Evolutionary conservation across 2,329 filamentous ascomycete genomes (phyloP).

Genomic region (Penicillium sp.): DNA sequence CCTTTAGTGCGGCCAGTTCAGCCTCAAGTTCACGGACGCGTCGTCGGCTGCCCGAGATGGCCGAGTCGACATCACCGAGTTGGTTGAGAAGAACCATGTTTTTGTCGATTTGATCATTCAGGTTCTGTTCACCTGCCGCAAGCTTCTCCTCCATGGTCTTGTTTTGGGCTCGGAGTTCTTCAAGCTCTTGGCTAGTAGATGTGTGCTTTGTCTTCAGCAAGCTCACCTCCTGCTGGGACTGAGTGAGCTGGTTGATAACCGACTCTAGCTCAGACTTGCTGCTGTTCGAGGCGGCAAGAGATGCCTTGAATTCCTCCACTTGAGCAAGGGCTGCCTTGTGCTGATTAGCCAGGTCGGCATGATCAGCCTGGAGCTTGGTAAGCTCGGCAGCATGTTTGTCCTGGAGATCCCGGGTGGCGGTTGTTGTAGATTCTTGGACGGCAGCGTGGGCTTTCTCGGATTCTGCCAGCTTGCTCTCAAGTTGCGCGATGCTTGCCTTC

Average conservation of each 20-base stretch:
- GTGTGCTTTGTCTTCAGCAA: slow-evolving; percentile 33
- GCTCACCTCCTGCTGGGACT: slow-evolving; percentile 34
- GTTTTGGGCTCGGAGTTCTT: slow-evolving; percentile 30
- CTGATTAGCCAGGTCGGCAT: slow-evolving; percentile 46
- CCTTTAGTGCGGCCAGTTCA: slow-evolving; percentile 38
- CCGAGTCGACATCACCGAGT: slow-evolving; percentile 39
- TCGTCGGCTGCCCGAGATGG: slow-evolving; percentile 36
- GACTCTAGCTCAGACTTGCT: slow-evolving; percentile 64
- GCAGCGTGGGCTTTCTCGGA: slow-evolving; percentile 46
- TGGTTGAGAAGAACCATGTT: slow-evolving; percentile 42
- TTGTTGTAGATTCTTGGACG: slow-evolving; percentile 41
- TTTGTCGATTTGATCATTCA: slow-evolving; percentile 42
- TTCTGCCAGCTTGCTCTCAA: slow-evolving; percentile 64
- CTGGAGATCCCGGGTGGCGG: slow-evolving; percentile 19
- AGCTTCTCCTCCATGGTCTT: slow-evolving; percentile 35
- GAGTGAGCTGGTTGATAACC: slow-evolving; percentile 53
- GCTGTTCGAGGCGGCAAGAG: slow-evolving; percentile 74
- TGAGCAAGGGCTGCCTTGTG: slow-evolving; percentile 45
- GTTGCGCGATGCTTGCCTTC: slow-evolving; percentile 45
- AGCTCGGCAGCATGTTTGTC: slow-evolving; percentile 47
- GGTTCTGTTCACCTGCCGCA: slow-evolving; percentile 34
- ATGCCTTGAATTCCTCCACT: slow-evolving; percentile 79
- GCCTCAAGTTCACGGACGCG: slow-evolving; percentile 41
- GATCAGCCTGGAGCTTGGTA: slow-evolving; percentile 43
- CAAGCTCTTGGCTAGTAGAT: slow-evolving; percentile 31